phyloP scores from a whole-genome alignment of 2,329 filamentous ascomycete genomes.

The Aspergillus caelatus region DNA sequence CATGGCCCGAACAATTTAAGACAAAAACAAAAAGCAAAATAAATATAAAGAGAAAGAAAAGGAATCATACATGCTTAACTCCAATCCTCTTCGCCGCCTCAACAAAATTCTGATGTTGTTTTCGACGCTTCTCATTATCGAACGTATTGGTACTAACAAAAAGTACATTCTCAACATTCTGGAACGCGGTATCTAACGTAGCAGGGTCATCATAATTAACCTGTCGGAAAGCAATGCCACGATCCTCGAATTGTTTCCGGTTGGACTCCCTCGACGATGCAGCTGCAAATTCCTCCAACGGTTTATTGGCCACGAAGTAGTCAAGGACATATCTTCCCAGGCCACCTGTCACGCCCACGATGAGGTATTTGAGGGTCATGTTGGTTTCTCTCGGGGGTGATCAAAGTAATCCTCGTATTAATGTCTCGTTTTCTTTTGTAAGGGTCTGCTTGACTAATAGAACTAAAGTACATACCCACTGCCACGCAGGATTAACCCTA shows the following conservation, averaged over 20 bases:
- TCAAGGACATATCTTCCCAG: slow-evolving; percentile 38
- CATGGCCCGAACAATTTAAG: background rate
- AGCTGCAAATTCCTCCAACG: slow-evolving; percentile 51
- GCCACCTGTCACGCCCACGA: slow-evolving; percentile 42
- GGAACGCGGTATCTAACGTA: slow-evolving; percentile 53
- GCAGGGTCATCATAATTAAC: slow-evolving; percentile 55
- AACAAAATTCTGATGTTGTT: slow-evolving; percentile 55
- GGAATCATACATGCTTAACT: slow-evolving; percentile 53
- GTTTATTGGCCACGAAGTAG: slow-evolving; percentile 38
- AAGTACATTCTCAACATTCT: slow-evolving; percentile 57
- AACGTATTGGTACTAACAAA: slow-evolving; percentile 60
- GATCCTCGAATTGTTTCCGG: slow-evolving; percentile 40
- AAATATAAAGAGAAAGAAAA: no score
- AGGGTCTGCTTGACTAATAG: background rate
- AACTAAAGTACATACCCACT: background rate
- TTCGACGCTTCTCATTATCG: slow-evolving; percentile 50
- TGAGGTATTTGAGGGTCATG: slow-evolving; percentile 42
- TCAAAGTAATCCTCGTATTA: no score
- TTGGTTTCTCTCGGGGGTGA: background rate
- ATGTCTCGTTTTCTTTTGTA: no score
- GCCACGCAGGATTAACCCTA: background rate
- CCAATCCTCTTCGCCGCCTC: slow-evolving; percentile 56
- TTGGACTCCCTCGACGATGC: slow-evolving; percentile 52
- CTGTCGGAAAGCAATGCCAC: slow-evolving; percentile 53
- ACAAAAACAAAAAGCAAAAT: background rate